A percentile compares a stretch with the other conserved stretches of the same genome.
Conservation (phyloP, 306 rosid genomes). For the Trifolium dubium region DNA sequence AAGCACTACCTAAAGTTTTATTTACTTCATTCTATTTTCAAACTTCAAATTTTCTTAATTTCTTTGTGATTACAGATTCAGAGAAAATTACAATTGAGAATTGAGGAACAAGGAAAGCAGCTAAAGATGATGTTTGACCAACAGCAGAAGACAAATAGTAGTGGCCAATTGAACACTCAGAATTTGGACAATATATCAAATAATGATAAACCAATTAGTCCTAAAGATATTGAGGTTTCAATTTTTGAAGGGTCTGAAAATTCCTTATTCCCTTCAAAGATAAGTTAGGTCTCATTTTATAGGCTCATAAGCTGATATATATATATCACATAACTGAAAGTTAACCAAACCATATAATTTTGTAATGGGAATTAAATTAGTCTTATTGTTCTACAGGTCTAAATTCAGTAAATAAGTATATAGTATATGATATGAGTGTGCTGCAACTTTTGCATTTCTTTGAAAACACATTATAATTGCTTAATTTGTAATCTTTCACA, state of each 20-base stretch:
- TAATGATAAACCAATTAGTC: slow-evolving; percentile 36
- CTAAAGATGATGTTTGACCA: slow-evolving; percentile 64
- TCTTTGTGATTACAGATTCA: slow-evolving; percentile 50
- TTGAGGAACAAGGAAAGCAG: slow-evolving; percentile 70
- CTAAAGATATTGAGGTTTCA: slow-evolving; percentile 44
- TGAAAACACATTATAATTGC: slow-evolving; percentile 10
- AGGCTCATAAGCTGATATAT: neutral
- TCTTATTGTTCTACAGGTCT: slow-evolving; percentile 2
- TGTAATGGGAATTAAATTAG: slow-evolving; percentile 18
- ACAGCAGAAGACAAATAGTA: slow-evolving; percentile 52
- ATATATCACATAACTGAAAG: neutral
- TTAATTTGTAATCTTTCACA: slow-evolving; percentile 20
- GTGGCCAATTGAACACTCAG: slow-evolving; percentile 30
- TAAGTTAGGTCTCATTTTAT: slow-evolving; percentile 43
- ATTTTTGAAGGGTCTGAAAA: slow-evolving; percentile 46
- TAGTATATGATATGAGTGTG: slow-evolving; percentile 23
- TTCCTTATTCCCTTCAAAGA: slow-evolving; percentile 45
- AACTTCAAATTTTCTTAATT: slow-evolving; percentile 2
- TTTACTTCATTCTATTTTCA: neutral
- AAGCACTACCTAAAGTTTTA: neutral
- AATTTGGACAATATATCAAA: slow-evolving; percentile 37
- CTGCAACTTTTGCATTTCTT: slow-evolving; percentile 18
- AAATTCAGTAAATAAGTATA: slow-evolving; percentile 29
- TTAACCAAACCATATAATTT: neutral
- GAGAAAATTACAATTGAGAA: slow-evolving; percentile 51